phyloP scores from a whole-genome alignment of 352 stramenopile species.

The Plasmopara halstedii region DNA sequence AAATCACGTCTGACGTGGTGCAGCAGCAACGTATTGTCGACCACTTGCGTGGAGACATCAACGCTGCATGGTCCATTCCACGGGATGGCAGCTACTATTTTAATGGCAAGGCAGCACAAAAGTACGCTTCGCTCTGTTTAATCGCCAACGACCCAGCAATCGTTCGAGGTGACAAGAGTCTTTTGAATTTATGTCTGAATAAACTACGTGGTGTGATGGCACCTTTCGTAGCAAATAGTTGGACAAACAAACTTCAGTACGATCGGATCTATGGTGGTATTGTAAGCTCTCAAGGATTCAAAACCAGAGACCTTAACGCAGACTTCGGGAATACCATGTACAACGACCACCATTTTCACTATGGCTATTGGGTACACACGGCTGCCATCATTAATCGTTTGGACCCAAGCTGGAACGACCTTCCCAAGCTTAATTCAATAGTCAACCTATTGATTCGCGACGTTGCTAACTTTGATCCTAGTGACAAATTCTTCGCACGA shows the following conservation, averaged over 20 bases:
- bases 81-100: conserved; percentile 58
- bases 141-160: conserved; percentile 38
- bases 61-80: conserved; percentile 35
- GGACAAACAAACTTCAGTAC: neutral
- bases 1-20: conserved; percentile 18
- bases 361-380: conserved; percentile 60
- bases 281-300: conserved; percentile 33
- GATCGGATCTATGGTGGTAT: conserved; percentile 39
- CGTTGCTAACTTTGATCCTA: conserved; percentile 47
- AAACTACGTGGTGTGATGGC: conserved; percentile 47
- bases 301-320: conserved; percentile 33
- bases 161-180: conserved; percentile 36
- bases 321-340: conserved; percentile 74
- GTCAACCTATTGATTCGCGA: conserved; percentile 61
- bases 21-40: conserved; percentile 33
- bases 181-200: conserved; percentile 32
- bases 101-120: conserved; percentile 65
- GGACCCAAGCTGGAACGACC: conserved; percentile 41
- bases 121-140: conserved; percentile 69
- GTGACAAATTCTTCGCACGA: conserved; percentile 47
- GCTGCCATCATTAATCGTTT: conserved; percentile 52
- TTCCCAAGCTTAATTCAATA: conserved; percentile 46
- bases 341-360: conserved; percentile 82
- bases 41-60: conserved; percentile 37
- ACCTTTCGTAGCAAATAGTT: conserved; percentile 48